A percentile compares a stretch with the other conserved stretches of the same genome.
Conservation (phyloP, 1,284 basidiomycete species). For the Dichomitus squalens region DNA sequence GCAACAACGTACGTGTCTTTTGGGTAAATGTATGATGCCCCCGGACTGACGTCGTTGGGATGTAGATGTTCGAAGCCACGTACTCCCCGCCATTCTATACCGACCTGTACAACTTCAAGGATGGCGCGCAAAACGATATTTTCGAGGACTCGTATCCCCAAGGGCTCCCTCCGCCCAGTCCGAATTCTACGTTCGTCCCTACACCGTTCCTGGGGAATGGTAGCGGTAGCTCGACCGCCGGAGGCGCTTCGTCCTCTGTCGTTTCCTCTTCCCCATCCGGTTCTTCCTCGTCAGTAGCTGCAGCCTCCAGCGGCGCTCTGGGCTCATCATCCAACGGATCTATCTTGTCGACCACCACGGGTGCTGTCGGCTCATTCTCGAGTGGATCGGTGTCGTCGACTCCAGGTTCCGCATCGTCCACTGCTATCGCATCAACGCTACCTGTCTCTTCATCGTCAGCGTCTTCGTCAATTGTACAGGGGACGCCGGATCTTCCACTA, state of each 20-base stretch:
- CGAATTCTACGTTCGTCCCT: conserved; percentile 23
- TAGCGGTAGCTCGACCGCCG: background rate
- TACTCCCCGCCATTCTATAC: conserved; percentile 59
- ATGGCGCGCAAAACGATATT: conserved; percentile 66
- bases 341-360: background rate
- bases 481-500: background rate
- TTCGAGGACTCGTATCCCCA: conserved; percentile 45
- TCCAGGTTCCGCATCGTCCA: conserved; percentile 4
- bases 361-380: background rate
- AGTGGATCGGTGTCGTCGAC: conserved; percentile 18
- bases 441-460: background rate
- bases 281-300: background rate
- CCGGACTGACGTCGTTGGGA: background rate
- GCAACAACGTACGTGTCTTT: conserved; percentile 49
- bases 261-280: too few species aligned
- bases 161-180: conserved; percentile 17
- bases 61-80: conserved; percentile 55
- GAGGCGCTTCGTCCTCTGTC: background rate
- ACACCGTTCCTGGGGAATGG: conserved; percentile 17
- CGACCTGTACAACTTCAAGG: conserved; percentile 58
- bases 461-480: background rate
- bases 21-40: background rate
- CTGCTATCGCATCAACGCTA: conserved; percentile 6
- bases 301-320: background rate
- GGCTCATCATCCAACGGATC: background rate